phyloP scores from a whole-genome alignment of 2,329 filamentous ascomycete species.

The Pseudogymnoascus sp. region DNA sequence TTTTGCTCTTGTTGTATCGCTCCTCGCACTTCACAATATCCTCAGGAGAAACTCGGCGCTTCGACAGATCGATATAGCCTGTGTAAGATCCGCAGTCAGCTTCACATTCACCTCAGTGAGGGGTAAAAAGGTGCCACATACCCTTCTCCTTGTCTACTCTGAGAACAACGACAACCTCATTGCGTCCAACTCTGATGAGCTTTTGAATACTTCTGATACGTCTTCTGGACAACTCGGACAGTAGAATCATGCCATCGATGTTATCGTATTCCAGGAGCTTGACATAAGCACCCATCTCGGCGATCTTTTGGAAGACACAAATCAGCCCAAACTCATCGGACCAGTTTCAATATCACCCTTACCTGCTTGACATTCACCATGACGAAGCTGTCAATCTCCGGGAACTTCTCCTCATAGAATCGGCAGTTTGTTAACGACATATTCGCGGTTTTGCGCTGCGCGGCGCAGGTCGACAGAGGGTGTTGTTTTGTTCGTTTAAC shows the following conservation, averaged over 20 bases:
- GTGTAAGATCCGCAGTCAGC: slow-evolving; percentile 8
- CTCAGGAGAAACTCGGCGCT: slow-evolving; percentile 94
- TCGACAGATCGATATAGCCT: slow-evolving; percentile 97
- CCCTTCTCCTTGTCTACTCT: slow-evolving; percentile 99
- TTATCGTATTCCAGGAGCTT: slow-evolving; percentile 99
- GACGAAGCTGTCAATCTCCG: slow-evolving; percentile 98
- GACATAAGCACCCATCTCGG: slow-evolving; percentile 99
- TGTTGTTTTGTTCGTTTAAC: slow-evolving; percentile 9
- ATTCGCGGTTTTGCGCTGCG: slow-evolving; percentile 41
- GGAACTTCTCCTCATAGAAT: slow-evolving; percentile 96
- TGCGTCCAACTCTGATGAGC: slow-evolving; percentile 93
- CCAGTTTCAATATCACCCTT: slow-evolving; percentile 26
- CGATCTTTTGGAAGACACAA: slow-evolving; percentile 54
- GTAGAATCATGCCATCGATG: slow-evolving; percentile 99
- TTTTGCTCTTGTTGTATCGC: slow-evolving; percentile 99
- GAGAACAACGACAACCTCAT: slow-evolving; percentile 96
- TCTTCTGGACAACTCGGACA: slow-evolving; percentile 93
- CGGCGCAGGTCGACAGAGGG: slow-evolving; percentile 4
- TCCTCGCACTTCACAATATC: slow-evolving; percentile 98
- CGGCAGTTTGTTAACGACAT: slow-evolving; percentile 96
- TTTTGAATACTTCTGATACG: slow-evolving; percentile 99
- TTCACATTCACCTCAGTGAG: not conserved
- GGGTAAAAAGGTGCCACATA: slow-evolving; percentile 29
- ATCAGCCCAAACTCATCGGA: not conserved
- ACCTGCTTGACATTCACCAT: slow-evolving; percentile 99